A percentile compares a stretch with the other conserved stretches of the same genome.
phyloP scores from a whole-genome alignment of 148 eudicot genomes.

The Tetragonia tetragonoides region DNA sequence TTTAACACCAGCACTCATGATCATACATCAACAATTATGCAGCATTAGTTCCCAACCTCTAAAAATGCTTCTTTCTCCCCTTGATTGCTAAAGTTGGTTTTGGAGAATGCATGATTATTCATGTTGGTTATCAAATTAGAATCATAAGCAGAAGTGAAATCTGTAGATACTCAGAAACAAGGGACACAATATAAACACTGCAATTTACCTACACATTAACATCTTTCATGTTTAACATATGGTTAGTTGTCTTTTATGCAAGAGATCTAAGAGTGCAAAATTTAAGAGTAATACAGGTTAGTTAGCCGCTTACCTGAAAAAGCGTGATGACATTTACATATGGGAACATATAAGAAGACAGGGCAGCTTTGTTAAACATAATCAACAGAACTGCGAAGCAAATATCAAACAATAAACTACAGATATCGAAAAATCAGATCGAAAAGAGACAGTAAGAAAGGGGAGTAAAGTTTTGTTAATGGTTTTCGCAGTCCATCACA shows the following conservation, averaged over 20 bases:
- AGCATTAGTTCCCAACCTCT: not conserved
- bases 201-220: no score
- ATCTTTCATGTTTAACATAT: no score
- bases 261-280: not conserved
- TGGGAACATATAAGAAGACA: constrained; percentile 73
- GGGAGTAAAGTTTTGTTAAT: not conserved
- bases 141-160: not conserved
- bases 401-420: not conserved
- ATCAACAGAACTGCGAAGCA: constrained; percentile 58
- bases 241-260: no score
- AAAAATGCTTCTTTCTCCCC: not conserved
- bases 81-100: not conserved
- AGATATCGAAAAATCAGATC: no score
- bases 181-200: not conserved
- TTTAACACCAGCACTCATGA: no score
- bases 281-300: not conserved
- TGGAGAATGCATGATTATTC: not conserved
- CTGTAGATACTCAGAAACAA: not conserved
- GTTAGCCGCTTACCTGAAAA: constrained; percentile 49
- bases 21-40: not conserved
- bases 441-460: not conserved
- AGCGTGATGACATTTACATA: constrained; percentile 82
- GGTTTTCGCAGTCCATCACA: not conserved
- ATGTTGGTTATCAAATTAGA: not conserved
- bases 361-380: constrained; percentile 77